These are phyloP conservation scores for Pseudotulostoma volvatum DNA, from an alignment of 495 filamentous ascomycete genomes.

Conservation along the genomic window DNA sequence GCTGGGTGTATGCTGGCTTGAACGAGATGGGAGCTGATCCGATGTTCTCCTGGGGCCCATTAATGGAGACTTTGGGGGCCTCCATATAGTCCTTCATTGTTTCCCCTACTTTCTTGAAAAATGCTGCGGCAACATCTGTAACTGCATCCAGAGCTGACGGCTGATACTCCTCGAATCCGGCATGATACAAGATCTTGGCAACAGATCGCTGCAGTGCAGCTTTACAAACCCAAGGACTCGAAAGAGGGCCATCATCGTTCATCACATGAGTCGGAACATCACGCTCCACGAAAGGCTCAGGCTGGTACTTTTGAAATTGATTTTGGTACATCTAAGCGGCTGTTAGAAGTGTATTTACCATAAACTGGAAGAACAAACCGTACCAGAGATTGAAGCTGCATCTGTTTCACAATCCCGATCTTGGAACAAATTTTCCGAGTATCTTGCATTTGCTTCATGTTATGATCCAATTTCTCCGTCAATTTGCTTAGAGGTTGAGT, in stretches of 20 bases:
- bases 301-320: constrained; percentile 94
- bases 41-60: constrained; percentile 18
- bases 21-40: constrained; percentile 21
- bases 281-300: constrained; percentile 72
- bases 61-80: constrained; percentile 47
- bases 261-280: constrained; percentile 75
- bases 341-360: not conserved
- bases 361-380: constrained; percentile 6
- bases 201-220: constrained; percentile 78
- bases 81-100: constrained; percentile 72
- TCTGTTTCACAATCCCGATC: constrained; percentile 95
- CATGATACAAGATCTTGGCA: constrained; percentile 88
- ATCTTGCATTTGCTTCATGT: constrained; percentile 91
- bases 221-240: constrained; percentile 62
- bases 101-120: constrained; percentile 65
- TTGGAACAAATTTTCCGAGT: constrained; percentile 92
- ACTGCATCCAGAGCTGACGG: constrained; percentile 81
- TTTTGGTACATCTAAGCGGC: constrained; percentile 73
- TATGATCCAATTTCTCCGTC: constrained; percentile 67
- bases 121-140: constrained; percentile 81
- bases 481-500: constrained; percentile 59
- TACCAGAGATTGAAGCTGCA: constrained; percentile 96
- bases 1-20: constrained; percentile 53
- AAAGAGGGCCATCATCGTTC: constrained; percentile 73
- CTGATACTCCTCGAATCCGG: constrained; percentile 95